Percentiles rank a stretch among this genome's conserved stretches.
Conservation (phyloP, 2,329 filamentous ascomycete genomes). For the Helicocarpus griseus region DNA sequence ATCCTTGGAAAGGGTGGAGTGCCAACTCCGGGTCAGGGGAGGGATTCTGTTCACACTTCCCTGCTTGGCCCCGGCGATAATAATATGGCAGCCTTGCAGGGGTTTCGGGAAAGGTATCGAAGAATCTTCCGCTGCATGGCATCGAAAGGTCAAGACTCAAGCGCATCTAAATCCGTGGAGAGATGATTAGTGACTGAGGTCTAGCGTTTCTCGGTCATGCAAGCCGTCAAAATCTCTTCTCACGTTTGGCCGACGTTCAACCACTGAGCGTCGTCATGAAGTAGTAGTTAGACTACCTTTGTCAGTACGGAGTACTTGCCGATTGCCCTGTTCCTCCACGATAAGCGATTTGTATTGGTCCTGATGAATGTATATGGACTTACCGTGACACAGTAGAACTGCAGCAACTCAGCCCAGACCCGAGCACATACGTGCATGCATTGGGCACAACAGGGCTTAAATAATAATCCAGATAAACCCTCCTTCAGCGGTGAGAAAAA, state of each 20-base stretch:
- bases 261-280: neutral
- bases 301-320: no score
- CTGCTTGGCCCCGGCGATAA: no score
- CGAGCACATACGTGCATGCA: neutral
- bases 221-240: no score
- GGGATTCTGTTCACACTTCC: neutral
- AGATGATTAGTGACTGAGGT: no score
- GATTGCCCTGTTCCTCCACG: neutral
- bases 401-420: neutral
- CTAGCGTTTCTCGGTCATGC: no score
- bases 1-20: neutral
- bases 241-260: neutral
- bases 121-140: constrained; percentile 1
- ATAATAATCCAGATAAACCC: no score
- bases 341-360: neutral
- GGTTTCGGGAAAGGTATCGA: neutral
- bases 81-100: neutral
- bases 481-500: no score
- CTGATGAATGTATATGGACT: neutral
- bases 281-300: no score
- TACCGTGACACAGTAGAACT: neutral
- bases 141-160: neutral
- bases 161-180: no score
- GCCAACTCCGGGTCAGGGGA: neutral
- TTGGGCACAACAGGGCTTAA: neutral